These are phyloP conservation scores for Globisporangium iwayamae DNA, from an alignment of 352 stramenopile species.

Conservation along the genomic window DNA sequence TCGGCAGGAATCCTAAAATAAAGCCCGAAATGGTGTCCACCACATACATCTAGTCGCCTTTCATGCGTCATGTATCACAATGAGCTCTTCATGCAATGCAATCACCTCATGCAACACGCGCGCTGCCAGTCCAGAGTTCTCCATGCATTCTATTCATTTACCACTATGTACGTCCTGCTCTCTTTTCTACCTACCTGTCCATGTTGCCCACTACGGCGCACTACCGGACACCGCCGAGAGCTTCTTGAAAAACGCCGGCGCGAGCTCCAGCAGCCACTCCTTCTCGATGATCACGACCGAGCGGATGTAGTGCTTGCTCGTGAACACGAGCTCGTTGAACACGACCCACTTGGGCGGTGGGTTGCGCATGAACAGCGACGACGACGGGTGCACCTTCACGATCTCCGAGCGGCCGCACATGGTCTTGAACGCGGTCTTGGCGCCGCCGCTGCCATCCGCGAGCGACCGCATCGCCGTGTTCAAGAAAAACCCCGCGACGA, in stretches of 20 bases:
- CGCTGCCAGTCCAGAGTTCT: neutral
- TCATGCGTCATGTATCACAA: neutral
- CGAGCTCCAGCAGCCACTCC: constrained; percentile 84
- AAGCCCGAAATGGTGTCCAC: neutral
- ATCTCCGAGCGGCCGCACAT: constrained; percentile 80
- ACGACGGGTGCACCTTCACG: constrained; percentile 88
- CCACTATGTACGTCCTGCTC: neutral
- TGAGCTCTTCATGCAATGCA: neutral
- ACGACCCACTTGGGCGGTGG: constrained; percentile 82
- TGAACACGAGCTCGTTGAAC: constrained; percentile 90
- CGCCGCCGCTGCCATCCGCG: constrained; percentile 46
- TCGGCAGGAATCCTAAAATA: constrained; percentile 4
- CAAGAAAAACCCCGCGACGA: constrained; percentile 86
- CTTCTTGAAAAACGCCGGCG: constrained; percentile 81
- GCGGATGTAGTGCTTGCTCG: constrained; percentile 90
- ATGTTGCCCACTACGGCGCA: constrained; percentile 2
- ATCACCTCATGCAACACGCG: neutral
- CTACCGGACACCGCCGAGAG: constrained; percentile 24
- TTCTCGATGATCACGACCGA: constrained; percentile 87
- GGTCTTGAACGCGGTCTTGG: constrained; percentile 85
- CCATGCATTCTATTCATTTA: constrained; percentile 9
- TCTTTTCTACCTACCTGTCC: neutral
- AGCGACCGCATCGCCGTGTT: constrained; percentile 88
- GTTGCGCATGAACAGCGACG: constrained; percentile 87
- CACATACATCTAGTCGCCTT: constrained; percentile 10